Evolutionary conservation across 2,329 filamentous ascomycete species (phyloP), one percentile per base, ranked within the genome.

Genomic region (Aschersonia sp.): DNA sequence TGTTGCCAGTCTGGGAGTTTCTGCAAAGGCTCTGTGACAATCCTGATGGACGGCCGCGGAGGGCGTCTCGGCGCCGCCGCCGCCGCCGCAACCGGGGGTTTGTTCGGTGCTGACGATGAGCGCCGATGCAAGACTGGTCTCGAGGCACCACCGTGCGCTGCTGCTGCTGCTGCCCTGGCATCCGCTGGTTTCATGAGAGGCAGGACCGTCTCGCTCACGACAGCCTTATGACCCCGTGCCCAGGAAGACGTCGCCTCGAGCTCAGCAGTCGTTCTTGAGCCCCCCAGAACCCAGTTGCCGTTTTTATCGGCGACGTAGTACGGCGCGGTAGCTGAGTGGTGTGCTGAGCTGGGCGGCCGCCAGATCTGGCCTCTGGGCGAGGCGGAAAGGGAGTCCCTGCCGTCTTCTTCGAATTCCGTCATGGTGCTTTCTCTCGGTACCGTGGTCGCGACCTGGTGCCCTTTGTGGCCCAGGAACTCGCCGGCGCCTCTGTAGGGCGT

Each of bases 341-440:
- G 68, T 22, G 66, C 69, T 2, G 62, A 62, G 2, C 68, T 65
- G 0, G 72, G 71, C 5, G 70, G 72, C 10, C 70, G 63, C 73
- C 73, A 77, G 43, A 75, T 67, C 48, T 70, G 66, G n/a, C 52
- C 66, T 55, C 45, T 64, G 30, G 56, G 58, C 4, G 63, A 60
- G 44, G 55, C 43, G 43, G 66, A 61, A 54, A 62, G 45, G 49
- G 47, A 47, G 5, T 32, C 39, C 12, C 61, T 60, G 50, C 71
- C 61, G 54, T 74, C 69, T 59, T 77, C 68, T 50, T 76, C 72
- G 49, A 76, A 71, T 59, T 77, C 66, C 7, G 73, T 70, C 51
- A 74, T 61, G 48, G 69, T 63, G 58, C 73, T 70, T 48, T 70
- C 66, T 29, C 62, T 63, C 8, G 60, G 22, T 22, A 22, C 22